These are phyloP conservation scores for Sclerotinia trifoliorum DNA, from an alignment of 2,329 filamentous ascomycete genomes.

Conservation along the genomic window DNA sequence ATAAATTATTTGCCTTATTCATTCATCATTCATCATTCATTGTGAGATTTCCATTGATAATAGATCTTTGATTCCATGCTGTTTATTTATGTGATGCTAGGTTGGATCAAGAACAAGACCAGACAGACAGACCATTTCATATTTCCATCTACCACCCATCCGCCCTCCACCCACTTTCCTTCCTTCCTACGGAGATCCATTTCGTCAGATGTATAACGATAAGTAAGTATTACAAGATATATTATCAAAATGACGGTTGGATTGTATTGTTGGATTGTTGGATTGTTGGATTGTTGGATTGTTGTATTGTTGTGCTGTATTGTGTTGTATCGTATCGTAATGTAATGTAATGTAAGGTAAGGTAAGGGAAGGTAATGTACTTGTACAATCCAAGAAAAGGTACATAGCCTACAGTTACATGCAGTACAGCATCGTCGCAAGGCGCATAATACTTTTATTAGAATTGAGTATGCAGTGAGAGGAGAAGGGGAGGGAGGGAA, in stretches of 20 bases:
- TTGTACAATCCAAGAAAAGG: background rate
- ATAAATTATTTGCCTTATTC: background rate
- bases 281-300: too few relatives aligned
- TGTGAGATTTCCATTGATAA: background rate
- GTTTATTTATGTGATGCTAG: too few relatives aligned
- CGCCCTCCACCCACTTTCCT: background rate
- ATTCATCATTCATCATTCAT: background rate
- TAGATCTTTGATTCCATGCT: too few relatives aligned
- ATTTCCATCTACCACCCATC: too few relatives aligned
- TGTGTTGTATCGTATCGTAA: too few relatives aligned
- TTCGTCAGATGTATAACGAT: background rate
- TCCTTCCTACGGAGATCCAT: conserved; percentile 2
- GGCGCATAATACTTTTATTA: background rate
- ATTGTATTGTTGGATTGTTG: too few relatives aligned
- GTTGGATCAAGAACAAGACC: too few relatives aligned
- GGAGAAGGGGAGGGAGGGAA: background rate
- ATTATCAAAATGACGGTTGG: background rate
- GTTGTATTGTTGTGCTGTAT: too few relatives aligned
- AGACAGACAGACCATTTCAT: background rate
- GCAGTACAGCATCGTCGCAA: background rate
- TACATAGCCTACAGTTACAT: background rate
- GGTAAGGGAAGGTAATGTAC: too few relatives aligned
- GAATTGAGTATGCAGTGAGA: background rate
- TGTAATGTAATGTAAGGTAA: too few relatives aligned
- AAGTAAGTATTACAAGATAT: background rate